Evolutionary conservation across 73 alveolate species (phyloP).

Genomic region (Strombidium stylifer): DNA sequence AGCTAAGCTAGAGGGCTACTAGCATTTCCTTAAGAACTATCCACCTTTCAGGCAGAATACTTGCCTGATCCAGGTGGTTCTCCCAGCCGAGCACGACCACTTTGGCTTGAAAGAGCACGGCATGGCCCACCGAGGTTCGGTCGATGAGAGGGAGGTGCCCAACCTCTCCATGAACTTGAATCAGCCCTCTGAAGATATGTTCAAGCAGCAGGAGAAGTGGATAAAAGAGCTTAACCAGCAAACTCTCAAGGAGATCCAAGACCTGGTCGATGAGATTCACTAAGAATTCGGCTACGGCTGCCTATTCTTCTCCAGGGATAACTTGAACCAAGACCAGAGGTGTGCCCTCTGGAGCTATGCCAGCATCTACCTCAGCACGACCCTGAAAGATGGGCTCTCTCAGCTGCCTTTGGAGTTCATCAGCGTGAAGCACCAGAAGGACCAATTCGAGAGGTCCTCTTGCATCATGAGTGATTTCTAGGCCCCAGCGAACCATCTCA

Average conservation of each 20-base stretch:
- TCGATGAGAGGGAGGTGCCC: too few relatives aligned
- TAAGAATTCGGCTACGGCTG: slow-evolving; percentile 37
- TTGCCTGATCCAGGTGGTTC: slow-evolving; percentile 13
- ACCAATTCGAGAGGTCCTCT: slow-evolving; percentile 32
- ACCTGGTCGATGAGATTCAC: slow-evolving; percentile 2
- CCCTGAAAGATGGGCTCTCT: slow-evolving; percentile 46
- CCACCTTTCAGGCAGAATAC: not conserved
- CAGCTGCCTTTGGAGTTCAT: slow-evolving; percentile 68
- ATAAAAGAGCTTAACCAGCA: not conserved
- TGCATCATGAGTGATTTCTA: slow-evolving; percentile 72
- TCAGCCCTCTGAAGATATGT: too few relatives aligned
- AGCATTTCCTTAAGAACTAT: slow-evolving; percentile 42
- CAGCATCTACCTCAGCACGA: slow-evolving; percentile 20
- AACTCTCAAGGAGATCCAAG: not conserved
- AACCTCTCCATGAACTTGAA: too few relatives aligned
- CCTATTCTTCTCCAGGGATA: not conserved
- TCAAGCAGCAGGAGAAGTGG: too few relatives aligned
- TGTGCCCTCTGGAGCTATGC: slow-evolving; percentile 36
- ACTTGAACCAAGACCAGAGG: slow-evolving; percentile 18
- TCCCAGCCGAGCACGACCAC: slow-evolving; percentile 43
- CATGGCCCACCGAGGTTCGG: too few relatives aligned
- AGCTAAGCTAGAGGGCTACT: slow-evolving; percentile 49
- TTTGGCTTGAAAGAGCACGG: too few relatives aligned
- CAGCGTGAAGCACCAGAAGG: slow-evolving; percentile 35
- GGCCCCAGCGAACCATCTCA: slow-evolving; percentile 67